Percentiles rank a stretch among this genome's conserved stretches.
phyloP scores from a whole-genome alignment of 768 basidiomycete species.

The Termitomyces sp. region DNA sequence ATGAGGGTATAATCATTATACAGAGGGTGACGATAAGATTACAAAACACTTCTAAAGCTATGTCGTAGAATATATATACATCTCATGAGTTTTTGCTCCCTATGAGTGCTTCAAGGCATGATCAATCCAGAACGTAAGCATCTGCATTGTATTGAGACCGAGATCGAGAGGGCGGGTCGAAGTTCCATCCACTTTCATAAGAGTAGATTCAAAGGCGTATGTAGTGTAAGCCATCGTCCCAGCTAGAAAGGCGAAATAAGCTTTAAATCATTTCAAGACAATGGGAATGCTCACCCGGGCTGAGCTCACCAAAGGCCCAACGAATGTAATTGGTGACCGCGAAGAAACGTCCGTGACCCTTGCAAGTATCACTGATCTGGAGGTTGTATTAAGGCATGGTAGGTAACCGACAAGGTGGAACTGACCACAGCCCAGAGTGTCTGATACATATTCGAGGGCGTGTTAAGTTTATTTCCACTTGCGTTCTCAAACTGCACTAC shows the following conservation, averaged over 20 bases:
- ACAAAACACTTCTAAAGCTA: background rate
- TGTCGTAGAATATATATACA: background rate
- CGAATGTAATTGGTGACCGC: slow-evolving; percentile 18
- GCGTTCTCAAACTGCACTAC: slow-evolving; percentile 10
- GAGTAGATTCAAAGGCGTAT: slow-evolving; percentile 10
- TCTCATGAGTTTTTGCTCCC: background rate
- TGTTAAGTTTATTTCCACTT: slow-evolving; percentile 12
- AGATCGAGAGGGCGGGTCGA: background rate
- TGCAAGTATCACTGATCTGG: slow-evolving; percentile 18
- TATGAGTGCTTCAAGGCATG: slow-evolving; percentile 1
- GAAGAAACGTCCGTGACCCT: slow-evolving; percentile 17
- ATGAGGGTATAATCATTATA: background rate
- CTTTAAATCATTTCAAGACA: too few species aligned
- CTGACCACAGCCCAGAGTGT: slow-evolving; percentile 22
- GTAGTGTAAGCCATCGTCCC: slow-evolving; percentile 10
- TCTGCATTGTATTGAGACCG: slow-evolving; percentile 15
- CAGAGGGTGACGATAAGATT: background rate
- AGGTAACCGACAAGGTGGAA: background rate
- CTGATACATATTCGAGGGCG: slow-evolving; percentile 8
- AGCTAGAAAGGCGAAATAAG: slow-evolving; percentile 1
- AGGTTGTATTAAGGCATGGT: background rate
- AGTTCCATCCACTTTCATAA: slow-evolving; percentile 13
- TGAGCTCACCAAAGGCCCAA: slow-evolving; percentile 21
- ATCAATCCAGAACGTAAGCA: slow-evolving; percentile 16
- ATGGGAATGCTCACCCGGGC: slow-evolving; percentile 8